Evolutionary conservation across 371 early-diverging fungal species (phyloP).

Genomic region (Saksenaea oblongispora): DNA sequence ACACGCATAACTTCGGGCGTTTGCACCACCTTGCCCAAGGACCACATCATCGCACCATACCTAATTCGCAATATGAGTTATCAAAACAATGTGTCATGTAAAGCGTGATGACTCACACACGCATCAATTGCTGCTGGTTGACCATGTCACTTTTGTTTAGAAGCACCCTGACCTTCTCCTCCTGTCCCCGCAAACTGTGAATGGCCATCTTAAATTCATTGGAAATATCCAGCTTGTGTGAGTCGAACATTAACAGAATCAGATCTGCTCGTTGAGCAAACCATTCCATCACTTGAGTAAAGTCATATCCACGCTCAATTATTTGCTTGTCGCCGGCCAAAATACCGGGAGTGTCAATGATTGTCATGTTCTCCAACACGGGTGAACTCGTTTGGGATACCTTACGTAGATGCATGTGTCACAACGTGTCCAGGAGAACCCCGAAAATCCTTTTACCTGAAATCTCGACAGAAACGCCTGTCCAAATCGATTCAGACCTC

Average conservation of each 20-base stretch:
- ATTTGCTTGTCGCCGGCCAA: conserved; percentile 86
- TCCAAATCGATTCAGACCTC: conserved; percentile 76
- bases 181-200: conserved; percentile 76
- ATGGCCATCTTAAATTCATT: conserved; percentile 89
- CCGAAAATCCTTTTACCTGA: conserved; percentile 50
- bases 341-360: conserved; percentile 90
- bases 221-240: conserved; percentile 87
- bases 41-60: conserved; percentile 95
- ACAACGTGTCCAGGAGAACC: not conserved
- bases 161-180: conserved; percentile 84
- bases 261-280: conserved; percentile 89
- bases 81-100: not conserved
- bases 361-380: conserved; percentile 76
- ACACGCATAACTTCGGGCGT: conserved; percentile 91
- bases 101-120: conserved; percentile 63
- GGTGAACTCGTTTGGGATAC: conserved; percentile 78
- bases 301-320: conserved; percentile 81
- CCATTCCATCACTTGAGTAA: conserved; percentile 81
- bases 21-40: conserved; percentile 84
- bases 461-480: conserved; percentile 81
- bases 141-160: conserved; percentile 90
- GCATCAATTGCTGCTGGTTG: conserved; percentile 84
- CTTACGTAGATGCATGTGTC: conserved; percentile 11
- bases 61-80: conserved; percentile 21
- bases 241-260: conserved; percentile 85